Conservation (phyloP, 805 yeast genomes). For the Lipomyces kockii region DNA sequence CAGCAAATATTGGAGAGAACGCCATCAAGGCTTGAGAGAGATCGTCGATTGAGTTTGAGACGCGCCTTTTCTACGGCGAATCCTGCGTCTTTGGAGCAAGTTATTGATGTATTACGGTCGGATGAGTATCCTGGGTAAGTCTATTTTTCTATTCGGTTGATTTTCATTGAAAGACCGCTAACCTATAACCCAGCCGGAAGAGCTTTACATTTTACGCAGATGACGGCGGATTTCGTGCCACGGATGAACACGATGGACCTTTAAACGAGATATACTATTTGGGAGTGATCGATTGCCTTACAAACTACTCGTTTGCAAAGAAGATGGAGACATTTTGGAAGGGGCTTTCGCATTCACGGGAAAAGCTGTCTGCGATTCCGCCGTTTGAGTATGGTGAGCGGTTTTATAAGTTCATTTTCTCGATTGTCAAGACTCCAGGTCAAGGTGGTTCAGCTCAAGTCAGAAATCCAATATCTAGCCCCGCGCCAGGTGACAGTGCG, state of each 20-base stretch:
- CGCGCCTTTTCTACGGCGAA: conserved; percentile 30
- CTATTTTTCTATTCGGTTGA: conserved; percentile 28
- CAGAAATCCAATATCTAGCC: neutral
- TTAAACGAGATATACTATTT: conserved; percentile 76
- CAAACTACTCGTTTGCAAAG: conserved; percentile 71
- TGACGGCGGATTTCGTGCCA: conserved; percentile 83
- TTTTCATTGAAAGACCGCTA: conserved; percentile 31
- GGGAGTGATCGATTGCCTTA: conserved; percentile 93
- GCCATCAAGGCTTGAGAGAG: conserved; percentile 30
- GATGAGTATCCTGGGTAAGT: conserved; percentile 40
- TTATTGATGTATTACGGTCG: conserved; percentile 25
- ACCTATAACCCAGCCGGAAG: conserved; percentile 37
- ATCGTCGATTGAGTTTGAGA: conserved; percentile 24
- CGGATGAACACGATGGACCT: conserved; percentile 66
- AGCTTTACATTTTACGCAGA: conserved; percentile 69
- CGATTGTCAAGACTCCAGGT: conserved; percentile 28
- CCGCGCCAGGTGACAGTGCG: neutral
- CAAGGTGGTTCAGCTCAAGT: neutral
- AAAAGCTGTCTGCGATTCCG: conserved; percentile 84
- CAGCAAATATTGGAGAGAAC: conserved; percentile 30
- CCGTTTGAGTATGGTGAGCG: conserved; percentile 89
- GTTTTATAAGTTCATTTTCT: conserved; percentile 67
- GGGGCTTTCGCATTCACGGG: conserved; percentile 67
- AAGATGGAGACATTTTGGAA: conserved; percentile 86
- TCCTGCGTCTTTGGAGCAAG: conserved; percentile 23